Base-by-base conservation (phyloP, 495 filamentous ascomycete genomes). In the Penicillium odoratum region DNA sequence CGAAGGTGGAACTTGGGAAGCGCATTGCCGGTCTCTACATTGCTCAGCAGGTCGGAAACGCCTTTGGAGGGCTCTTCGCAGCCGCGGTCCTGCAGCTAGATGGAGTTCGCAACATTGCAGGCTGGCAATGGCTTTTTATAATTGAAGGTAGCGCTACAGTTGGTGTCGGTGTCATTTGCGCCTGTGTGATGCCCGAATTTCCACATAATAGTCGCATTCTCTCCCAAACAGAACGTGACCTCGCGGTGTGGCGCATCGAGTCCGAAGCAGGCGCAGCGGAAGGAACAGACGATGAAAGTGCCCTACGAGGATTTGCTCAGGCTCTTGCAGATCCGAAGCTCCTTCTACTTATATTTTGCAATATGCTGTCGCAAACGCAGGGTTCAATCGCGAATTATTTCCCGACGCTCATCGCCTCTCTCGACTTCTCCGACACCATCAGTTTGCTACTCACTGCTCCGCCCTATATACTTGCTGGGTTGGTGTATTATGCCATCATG, bases 391-490 rank as follows among this genome's bases (percentile, higher is more conserved):
- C 62, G 16, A 91, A 92, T 67, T 93, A 93, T 78, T 92, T 93
- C 71, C 90, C 90, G 1, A 86, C 87, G 25, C 85, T 93, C 9
- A 88, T 92, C 11, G 78, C 74, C 33, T 91, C 88, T 0, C 74
- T 94, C 5, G 80, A 82, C 4, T 89, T 85, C 60, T 72, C 67
- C 57, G 78, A 80, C 18, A 83, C 89, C 40, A 63, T 78, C 29
- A 85, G 89, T 3, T 34, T 66, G 25, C 57, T 66, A 51, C 29
- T 66, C 16, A 73, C 64, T 4, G 64, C 57, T 16, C 64, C 64
- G 3, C 64, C 64, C 4, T 66, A 66, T 31, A 63, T 71, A 48
- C 63, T 69, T 8, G 68, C 68, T 4, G 66, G 59, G 0, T 43
- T 45, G 2, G 61, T 71, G 18, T 71, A 66, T 55, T 69, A 63